Conservation (phyloP, 805 yeast species). For the Komagataella phaffii region DNA sequence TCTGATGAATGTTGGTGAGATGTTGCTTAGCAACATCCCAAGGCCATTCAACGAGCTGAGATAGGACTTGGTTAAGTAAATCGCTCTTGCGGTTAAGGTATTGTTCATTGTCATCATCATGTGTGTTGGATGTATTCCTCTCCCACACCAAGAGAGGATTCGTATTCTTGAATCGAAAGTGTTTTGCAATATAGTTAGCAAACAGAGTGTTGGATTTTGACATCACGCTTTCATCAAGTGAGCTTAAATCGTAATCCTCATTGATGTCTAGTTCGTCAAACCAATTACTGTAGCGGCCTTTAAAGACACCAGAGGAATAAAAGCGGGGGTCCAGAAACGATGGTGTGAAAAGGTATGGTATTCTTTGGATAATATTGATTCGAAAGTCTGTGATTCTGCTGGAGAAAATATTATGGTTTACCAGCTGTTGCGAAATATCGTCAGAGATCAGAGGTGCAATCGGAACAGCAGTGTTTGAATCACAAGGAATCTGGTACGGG, state of each 20-base stretch:
- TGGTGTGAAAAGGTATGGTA: constrained; percentile 49
- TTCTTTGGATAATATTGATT: constrained; percentile 21
- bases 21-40: neutral
- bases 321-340: constrained; percentile 16
- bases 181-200: constrained; percentile 5
- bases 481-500: constrained; percentile 17
- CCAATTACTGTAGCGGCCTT: constrained; percentile 23
- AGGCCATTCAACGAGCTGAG: neutral
- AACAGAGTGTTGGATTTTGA: constrained; percentile 16
- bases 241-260: constrained; percentile 32
- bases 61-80: neutral
- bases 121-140: neutral
- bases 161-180: neutral
- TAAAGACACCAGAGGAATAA: neutral
- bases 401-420: constrained; percentile 10
- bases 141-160: neutral
- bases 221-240: constrained; percentile 20
- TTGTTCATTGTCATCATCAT: neutral
- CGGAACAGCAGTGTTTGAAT: constrained; percentile 23
- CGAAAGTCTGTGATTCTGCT: constrained; percentile 6
- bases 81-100: neutral
- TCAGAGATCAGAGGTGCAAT: constrained; percentile 49
- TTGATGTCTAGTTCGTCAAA: constrained; percentile 29
- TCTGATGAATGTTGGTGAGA: neutral
- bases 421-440: constrained; percentile 32